phyloP scores from a whole-genome alignment of 2,329 filamentous ascomycete species.

The Orbilia brochopaga region DNA sequence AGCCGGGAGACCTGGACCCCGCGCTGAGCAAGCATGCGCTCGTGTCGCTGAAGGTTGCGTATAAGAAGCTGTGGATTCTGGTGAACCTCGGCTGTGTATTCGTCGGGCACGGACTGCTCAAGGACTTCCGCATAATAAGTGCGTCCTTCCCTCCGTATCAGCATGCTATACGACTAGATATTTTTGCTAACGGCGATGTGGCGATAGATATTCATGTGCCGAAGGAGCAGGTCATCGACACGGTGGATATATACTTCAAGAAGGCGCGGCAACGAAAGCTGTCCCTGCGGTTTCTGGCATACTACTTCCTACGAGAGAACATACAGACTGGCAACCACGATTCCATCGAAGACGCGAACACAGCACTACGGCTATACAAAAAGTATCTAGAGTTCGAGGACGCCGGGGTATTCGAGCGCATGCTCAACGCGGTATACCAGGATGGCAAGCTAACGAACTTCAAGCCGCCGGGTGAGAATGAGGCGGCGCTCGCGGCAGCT shows the following conservation, averaged over 20 bases:
- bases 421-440: slow-evolving; percentile 84
- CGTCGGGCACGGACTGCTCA: slow-evolving; percentile 88
- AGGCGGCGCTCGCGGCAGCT: slow-evolving; percentile 26
- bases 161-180: background rate
- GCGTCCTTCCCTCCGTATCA: slow-evolving; percentile 14
- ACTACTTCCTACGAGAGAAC: slow-evolving; percentile 87
- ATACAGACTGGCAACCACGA: slow-evolving; percentile 94
- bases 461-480: slow-evolving; percentile 62
- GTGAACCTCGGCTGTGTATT: slow-evolving; percentile 94
- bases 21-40: slow-evolving; percentile 79
- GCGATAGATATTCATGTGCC: slow-evolving; percentile 80
- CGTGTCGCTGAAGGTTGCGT: slow-evolving; percentile 84
- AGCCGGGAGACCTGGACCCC: slow-evolving; percentile 80
- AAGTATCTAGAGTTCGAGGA: slow-evolving; percentile 91
- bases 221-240: slow-evolving; percentile 87
- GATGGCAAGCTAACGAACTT: slow-evolving; percentile 67
- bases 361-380: slow-evolving; percentile 82
- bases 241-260: slow-evolving; percentile 87
- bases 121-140: slow-evolving; percentile 94
- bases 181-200: too few relatives aligned
- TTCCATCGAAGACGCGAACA: slow-evolving; percentile 91
- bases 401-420: slow-evolving; percentile 79
- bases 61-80: slow-evolving; percentile 97
- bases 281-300: slow-evolving; percentile 87
- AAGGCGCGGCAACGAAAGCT: slow-evolving; percentile 79